phyloP scores from a whole-genome alignment of 75 land plant species.

The Chamaecyparis obtusa region DNA sequence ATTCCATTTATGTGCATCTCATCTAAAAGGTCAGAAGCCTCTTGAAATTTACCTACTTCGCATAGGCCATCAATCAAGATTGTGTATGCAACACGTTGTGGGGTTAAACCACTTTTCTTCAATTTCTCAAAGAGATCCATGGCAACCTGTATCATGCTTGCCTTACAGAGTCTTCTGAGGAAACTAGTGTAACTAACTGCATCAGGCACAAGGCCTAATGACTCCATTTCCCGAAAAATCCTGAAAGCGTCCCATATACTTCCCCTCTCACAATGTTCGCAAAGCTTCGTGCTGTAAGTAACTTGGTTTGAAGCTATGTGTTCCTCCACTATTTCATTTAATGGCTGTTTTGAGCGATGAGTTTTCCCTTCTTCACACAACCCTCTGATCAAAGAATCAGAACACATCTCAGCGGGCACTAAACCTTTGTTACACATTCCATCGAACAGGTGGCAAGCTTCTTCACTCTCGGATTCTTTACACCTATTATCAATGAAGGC shows the following conservation, averaged over 20 bases:
- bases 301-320: conserved; percentile 38
- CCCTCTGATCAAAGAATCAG: conserved; percentile 47
- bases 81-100: conserved; percentile 33
- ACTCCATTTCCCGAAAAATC: conserved; percentile 55
- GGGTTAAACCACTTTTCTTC: conserved; percentile 24
- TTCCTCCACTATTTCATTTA: conserved; percentile 42
- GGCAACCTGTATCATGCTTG: conserved; percentile 32
- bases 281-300: conserved; percentile 55
- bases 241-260: conserved; percentile 42
- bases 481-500: conserved; percentile 45
- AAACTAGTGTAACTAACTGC: conserved; percentile 44
- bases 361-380: conserved; percentile 45
- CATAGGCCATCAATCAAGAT: conserved; percentile 53
- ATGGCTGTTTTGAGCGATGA: conserved; percentile 29
- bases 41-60: conserved; percentile 35
- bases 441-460: conserved; percentile 40
- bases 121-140: conserved; percentile 36
- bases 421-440: conserved; percentile 35
- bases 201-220: conserved; percentile 33
- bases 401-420: conserved; percentile 41
- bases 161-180: conserved; percentile 46
- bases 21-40: conserved; percentile 40
- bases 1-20: conserved; percentile 37
- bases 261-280: conserved; percentile 43
- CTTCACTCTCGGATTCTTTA: conserved; percentile 25